Conservation (phyloP, 129 eudicot genomes). For the Silybum marianum region DNA sequence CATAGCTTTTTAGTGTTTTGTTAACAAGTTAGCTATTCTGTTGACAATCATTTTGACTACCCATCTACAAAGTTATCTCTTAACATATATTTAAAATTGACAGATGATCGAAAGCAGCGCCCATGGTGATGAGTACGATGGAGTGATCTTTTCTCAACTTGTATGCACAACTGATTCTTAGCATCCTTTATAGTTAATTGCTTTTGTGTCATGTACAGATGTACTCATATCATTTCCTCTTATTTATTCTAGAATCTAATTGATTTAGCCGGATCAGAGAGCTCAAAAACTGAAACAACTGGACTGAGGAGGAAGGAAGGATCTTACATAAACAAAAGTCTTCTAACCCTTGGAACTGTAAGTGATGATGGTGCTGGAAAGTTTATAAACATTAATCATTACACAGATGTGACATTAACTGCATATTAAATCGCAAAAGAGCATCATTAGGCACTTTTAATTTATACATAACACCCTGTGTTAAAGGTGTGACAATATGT, state of each 20-base stretch:
- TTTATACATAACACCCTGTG: neutral
- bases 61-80: conserved; percentile 10
- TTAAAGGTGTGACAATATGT: neutral
- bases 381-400: neutral
- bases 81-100: conserved; percentile 21
- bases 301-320: conserved; percentile 98
- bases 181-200: conserved; percentile 5
- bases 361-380: conserved; percentile 31
- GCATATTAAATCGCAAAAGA: neutral
- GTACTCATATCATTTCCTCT: conserved; percentile 14
- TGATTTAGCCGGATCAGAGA: conserved; percentile 98
- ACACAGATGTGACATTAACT: conserved; percentile 4
- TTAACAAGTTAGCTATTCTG: conserved; percentile 4
- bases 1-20: neutral
- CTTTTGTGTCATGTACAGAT: conserved; percentile 3
- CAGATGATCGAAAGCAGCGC: conserved; percentile 98
- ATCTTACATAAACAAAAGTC: conserved; percentile 97
- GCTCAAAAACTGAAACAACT: conserved; percentile 98
- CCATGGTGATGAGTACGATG: conserved; percentile 95
- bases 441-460: neutral
- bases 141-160: conserved; percentile 91
- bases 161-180: conserved; percentile 40
- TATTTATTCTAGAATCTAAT: conserved; percentile 55
- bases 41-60: neutral
- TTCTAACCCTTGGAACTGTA: conserved; percentile 97